Base-by-base conservation (phyloP, 2,329 filamentous ascomycete species). In the Leptodontidium sp. region DNA sequence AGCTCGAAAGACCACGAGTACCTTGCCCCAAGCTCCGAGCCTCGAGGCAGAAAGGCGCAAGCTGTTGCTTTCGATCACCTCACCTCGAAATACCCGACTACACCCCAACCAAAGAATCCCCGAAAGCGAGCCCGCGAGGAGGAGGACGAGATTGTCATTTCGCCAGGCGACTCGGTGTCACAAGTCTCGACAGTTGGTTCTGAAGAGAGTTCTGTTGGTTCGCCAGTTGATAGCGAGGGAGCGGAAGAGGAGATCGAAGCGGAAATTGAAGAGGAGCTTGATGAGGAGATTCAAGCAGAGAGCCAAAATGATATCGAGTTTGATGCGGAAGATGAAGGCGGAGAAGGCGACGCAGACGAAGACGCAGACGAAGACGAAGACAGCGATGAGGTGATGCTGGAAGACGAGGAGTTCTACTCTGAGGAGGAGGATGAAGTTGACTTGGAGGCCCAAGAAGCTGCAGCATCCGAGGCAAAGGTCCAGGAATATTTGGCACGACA, bases 401-500 rank as follows among this genome's bases (percentile, higher is more conserved):
- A 29, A 12, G 61, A 64, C 8, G 59, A 53, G 32, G 47, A 66
- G 9, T 15, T 32, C 29, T 21, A 32, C 38, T 29, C 40, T n/a
- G 66, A 65, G 21, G 64, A 68, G 49, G 52, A 57, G 24, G 66
- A 70, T 15, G 59, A 67, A 64, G 32, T 65, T 29, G 70, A 71
- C 17, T 55, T 47, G 21, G 69, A 70, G 40, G 58, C 67, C 24
- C 9, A 65, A 64, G 66, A 64, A 58, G 55, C 57, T 21, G 53
- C 67, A 50, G 43, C 65, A 21, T 64, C 74, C 1, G 70, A 75
- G 15, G 71, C 68, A 11, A 78, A 76, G 64, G 75, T 76, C 8
- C 50, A 75, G 21, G 71, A 78, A 65, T 77, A 75, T 61, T 72
- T 78, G 40, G 72, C 71, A 52, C 68, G 70, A 67, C 76, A 79